Evolutionary conservation across 345 rosid species (phyloP), one percentile per base, ranked within the genome.

Genomic region (Melastoma malabathricum): DNA sequence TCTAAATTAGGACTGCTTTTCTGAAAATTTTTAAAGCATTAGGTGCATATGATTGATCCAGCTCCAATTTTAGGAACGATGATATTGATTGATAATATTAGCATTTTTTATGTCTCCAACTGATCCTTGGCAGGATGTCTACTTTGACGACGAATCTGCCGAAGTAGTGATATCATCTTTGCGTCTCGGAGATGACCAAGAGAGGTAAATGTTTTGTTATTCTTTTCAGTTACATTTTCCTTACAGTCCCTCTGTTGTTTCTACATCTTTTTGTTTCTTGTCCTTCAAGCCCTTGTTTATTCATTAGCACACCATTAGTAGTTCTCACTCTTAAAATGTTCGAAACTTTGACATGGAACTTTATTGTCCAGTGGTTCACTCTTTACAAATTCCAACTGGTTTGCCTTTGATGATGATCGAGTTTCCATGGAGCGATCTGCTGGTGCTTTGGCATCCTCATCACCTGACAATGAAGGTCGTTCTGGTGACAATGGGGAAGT

Each of bases 81-180:
- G 10, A 17, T 20, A 20, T 38, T 38, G 43, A 18, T 39, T 41
- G 9, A 2, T 16, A 12, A 25, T 34, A 7, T 25, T 39, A 45
- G 18, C 10, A 25, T 34, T 43, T 43, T 55, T 17, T 31, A n/a
- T 53, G 54, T 71, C 65, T 71, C 27, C 65, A 56, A 23, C 55
- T 47, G 43, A 4, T 56, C 48, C 41, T 56, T 74, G 43, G 55
- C 88, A 89, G 97, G 97, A 89, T 66, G 88, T 85, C 56, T 89
- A 89, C 80, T 89, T 89, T 61, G 97, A 89, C 74, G 97, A 89
- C 67, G 94, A 85, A 75, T 89, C 95, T 69, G 95, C 95, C 44
- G 97, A 89, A 70, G 94, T 89, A 13, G 89, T 89, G 48, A 85
- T 89, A 69, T 89, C 97, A 64, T 85, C 97, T 59, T 69, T 89